Evolutionary conservation across 345 rosid species (phyloP), one percentile per base, ranked within the genome.

Genomic region (Eucalyptus sideroxylon): DNA sequence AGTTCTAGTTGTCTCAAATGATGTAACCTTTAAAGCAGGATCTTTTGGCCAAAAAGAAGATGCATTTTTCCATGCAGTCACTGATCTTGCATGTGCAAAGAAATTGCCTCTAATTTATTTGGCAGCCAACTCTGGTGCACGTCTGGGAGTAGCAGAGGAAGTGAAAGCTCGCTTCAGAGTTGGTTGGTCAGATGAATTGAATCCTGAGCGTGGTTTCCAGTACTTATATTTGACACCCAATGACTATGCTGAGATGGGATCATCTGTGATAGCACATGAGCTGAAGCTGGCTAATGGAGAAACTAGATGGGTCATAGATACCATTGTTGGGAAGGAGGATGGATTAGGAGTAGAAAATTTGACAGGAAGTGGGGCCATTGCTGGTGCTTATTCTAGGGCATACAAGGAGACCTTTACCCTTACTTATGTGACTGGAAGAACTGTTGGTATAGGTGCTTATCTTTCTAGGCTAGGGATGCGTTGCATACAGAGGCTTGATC

Each of bases 71-170:
- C 95, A 91, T 89, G 99, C 98, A 67, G 97, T 98, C 50, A 96
- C 99, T 86, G 97, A 97, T 90, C 97, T 97, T 50, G 99, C 99
- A 83, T 98, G 99, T 91, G 90, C 92, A 72, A 93, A 94, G 94
- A 98, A 96, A 92, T 93, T 98, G 87, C 99, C 99, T 53, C 90
- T 98, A 87, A 95, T 98, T 89, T 98, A 98, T 93, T 93, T 98
- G 95, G 99, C 99, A 50, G 99, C 97, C 67, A 98, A 98, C 91
- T 98, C 99, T 67, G 99, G 99, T 89, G 99, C 99, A 24, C 97
- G 99, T 51, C 95, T 98, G 55, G 99, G 99, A 19, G 97, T 95
- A 50, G 99, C 99, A 59, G 99, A 97, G 91, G 99, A 98, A 95
- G 96, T 98, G 87, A 97, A 96, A 91, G 91, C 95, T 87, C 94